Percentiles rank a stretch among this genome's conserved stretches.
Conservation (phyloP, 805 yeast genomes). For the Wickerhamiella qilinensis region DNA sequence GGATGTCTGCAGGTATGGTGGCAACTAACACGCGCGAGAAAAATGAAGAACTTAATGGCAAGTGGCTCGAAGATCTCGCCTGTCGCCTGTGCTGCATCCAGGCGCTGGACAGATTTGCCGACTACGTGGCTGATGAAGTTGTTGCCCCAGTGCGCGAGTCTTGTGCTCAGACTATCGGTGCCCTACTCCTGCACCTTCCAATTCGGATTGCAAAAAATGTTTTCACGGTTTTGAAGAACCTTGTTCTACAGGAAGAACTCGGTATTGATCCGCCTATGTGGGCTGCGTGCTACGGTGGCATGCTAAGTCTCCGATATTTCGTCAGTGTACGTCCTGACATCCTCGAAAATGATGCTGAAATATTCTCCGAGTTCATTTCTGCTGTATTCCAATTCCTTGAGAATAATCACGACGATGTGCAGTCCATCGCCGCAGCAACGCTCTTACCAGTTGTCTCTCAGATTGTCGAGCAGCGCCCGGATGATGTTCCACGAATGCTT, state of each 20-base stretch:
- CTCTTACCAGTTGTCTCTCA: conserved; percentile 79
- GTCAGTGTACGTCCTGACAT: conserved; percentile 79
- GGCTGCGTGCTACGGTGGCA: conserved; percentile 98
- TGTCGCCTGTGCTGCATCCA: conserved; percentile 73
- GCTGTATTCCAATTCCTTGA: conserved; percentile 76
- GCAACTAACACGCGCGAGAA: conserved; percentile 42
- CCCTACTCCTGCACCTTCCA: conserved; percentile 60
- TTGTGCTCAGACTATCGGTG: conserved; percentile 88
- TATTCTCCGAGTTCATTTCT: conserved; percentile 54
- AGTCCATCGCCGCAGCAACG: conserved; percentile 91
- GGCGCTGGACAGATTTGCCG: conserved; percentile 91
- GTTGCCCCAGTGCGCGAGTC: conserved; percentile 98
- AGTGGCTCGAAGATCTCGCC: conserved; percentile 72
- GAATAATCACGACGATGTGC: conserved; percentile 76
- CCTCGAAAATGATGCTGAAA: conserved; percentile 37
- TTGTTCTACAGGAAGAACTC: conserved; percentile 45
- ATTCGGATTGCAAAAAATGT: conserved; percentile 41
- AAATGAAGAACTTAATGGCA: conserved; percentile 48
- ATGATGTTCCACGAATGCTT: conserved; percentile 29
- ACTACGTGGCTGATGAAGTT: conserved; percentile 91
- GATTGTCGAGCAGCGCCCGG: conserved; percentile 49
- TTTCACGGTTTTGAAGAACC: conserved; percentile 45
- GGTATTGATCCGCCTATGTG: conserved; percentile 46
- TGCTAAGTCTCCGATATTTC: conserved; percentile 81
- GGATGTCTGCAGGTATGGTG: conserved; percentile 70